phyloP scores from a whole-genome alignment of 2,329 filamentous ascomycete species.

The Xylaria sp. region DNA sequence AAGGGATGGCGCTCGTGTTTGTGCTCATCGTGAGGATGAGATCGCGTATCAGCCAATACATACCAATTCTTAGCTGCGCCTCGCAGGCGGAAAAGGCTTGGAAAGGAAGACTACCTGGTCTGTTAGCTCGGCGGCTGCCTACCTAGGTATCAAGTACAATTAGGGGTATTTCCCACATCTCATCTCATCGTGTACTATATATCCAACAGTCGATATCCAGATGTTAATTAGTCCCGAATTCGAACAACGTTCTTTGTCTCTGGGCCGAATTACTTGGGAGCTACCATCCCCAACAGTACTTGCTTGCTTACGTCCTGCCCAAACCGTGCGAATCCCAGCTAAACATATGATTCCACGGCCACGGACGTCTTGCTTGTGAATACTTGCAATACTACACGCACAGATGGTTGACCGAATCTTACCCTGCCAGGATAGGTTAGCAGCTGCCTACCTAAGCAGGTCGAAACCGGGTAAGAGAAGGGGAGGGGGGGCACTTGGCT shows the following conservation, averaged over 20 bases:
- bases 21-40: not conserved
- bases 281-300: not conserved
- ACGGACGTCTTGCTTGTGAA: not conserved
- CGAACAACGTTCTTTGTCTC: not conserved
- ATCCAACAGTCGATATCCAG: too few species aligned
- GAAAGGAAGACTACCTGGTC: not conserved
- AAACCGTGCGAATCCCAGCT: not conserved
- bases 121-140: not conserved
- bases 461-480: not conserved
- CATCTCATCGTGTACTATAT: too few species aligned
- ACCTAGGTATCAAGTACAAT: too few species aligned
- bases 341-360: not conserved
- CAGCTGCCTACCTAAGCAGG: conserved; percentile 22
- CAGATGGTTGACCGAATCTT: conserved; percentile 2
- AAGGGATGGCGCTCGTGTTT: not conserved
- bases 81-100: not conserved
- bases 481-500: not conserved
- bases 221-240: not conserved
- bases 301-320: not conserved
- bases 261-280: not conserved
- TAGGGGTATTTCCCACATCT: too few species aligned
- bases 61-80: not conserved
- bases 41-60: conserved; percentile 14
- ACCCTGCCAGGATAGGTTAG: not conserved
- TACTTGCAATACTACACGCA: not conserved